These are phyloP conservation scores for Trichoderma asperellum DNA, from an alignment of 2,329 filamentous ascomycete genomes.

Conservation along the genomic window DNA sequence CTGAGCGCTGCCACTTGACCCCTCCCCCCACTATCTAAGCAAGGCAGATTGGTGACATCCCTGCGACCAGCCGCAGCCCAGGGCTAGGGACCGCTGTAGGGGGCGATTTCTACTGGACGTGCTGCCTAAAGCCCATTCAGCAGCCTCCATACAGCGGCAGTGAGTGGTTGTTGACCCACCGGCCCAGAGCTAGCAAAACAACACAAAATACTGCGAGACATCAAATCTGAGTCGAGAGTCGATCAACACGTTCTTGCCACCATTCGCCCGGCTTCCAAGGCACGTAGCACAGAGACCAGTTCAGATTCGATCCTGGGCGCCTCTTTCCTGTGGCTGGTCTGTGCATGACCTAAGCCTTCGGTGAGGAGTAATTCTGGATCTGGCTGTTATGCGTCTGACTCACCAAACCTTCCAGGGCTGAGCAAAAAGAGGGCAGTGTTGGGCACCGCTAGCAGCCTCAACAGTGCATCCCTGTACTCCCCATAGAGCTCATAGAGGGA, in stretches of 20 bases:
- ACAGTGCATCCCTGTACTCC: background rate
- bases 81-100: conserved; percentile 8
- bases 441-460: background rate
- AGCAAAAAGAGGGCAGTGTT: conserved; percentile 24
- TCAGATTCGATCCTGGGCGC: background rate
- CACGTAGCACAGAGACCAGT: background rate
- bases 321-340: conserved; percentile 2
- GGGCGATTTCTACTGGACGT: background rate
- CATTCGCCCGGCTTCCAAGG: background rate
- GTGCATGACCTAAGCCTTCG: conserved; percentile 12
- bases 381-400: conserved; percentile 25
- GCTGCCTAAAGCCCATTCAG: background rate
- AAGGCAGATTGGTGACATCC: conserved; percentile 8
- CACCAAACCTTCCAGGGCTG: conserved; percentile 26
- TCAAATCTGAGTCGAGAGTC: background rate
- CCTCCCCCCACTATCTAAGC: conserved; percentile 8
- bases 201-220: background rate
- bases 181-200: background rate
- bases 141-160: background rate
- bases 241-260: background rate
- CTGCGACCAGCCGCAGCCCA: conserved; percentile 3
- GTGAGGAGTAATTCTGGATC: conserved; percentile 25
- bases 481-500: no score
- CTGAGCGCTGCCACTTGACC: background rate
- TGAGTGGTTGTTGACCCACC: background rate